phyloP scores from a whole-genome alignment of 176 grass and related monocot species.

The Ensete ventricosum region DNA sequence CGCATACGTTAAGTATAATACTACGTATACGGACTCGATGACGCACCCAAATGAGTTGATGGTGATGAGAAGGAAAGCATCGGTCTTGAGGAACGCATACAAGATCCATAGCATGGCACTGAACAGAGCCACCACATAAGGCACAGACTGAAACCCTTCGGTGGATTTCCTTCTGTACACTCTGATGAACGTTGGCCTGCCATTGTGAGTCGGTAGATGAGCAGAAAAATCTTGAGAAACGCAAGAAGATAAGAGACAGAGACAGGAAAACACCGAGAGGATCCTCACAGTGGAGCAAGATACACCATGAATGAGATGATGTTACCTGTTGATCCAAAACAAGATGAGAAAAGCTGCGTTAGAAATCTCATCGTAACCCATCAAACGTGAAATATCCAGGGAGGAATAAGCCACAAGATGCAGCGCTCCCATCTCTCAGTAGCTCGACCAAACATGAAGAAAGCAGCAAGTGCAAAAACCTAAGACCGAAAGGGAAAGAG shows the following conservation, averaged over 20 bases:
- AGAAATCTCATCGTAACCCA: no score
- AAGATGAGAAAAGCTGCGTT: no score
- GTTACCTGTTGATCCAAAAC: conserved; percentile 42
- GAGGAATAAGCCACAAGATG: no score
- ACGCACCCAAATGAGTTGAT: conserved; percentile 65
- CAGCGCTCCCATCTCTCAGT: no score
- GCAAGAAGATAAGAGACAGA: not conserved
- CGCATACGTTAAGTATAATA: conserved; percentile 56
- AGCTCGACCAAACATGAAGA: no score
- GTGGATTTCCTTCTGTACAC: conserved; percentile 84
- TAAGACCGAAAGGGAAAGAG: no score
- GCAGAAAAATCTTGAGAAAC: not conserved
- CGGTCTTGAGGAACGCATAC: conserved; percentile 66
- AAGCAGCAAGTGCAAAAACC: no score
- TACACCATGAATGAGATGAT: conserved; percentile 87
- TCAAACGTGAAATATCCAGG: no score
- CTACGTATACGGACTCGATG: conserved; percentile 52
- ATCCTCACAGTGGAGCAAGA: conserved; percentile 61
- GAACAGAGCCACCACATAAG: conserved; percentile 84
- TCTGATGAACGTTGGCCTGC: conserved; percentile 80
- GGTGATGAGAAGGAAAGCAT: conserved; percentile 57
- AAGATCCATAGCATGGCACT: conserved; percentile 84
- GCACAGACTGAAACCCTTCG: conserved; percentile 67
- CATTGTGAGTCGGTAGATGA: not conserved
- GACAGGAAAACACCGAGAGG: not conserved